Conservation (phyloP, 129 eudicot species). For the Artemisia argyi region DNA sequence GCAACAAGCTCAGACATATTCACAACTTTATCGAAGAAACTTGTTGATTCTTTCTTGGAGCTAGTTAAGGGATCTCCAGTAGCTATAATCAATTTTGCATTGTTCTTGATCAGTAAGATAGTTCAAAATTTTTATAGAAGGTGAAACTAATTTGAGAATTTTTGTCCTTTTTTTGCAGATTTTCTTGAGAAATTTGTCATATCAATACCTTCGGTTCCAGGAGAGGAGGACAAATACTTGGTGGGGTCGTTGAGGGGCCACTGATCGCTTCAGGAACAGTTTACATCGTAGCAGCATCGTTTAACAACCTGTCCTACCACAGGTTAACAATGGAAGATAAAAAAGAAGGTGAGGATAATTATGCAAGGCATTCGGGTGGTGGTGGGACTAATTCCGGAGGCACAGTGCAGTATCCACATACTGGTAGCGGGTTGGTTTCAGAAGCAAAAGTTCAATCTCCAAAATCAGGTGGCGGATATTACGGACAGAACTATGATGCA, state of each 20-base stretch:
- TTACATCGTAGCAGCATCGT: slow-evolving; percentile 52
- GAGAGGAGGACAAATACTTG: slow-evolving; percentile 53
- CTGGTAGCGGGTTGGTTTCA: too few relatives aligned
- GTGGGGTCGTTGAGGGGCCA: slow-evolving; percentile 59
- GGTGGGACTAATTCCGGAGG: slow-evolving; percentile 21
- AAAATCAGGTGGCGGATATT: slow-evolving; percentile 29
- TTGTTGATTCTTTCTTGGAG: too few relatives aligned
- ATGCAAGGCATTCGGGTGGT: slow-evolving; percentile 5
- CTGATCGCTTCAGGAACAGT: slow-evolving; percentile 53
- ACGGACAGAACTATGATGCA: neutral
- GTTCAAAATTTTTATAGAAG: too few relatives aligned
- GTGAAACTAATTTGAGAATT: neutral
- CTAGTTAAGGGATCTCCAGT: too few relatives aligned
- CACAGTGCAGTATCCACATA: neutral
- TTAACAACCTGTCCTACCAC: slow-evolving; percentile 45
- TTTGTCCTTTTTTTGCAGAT: neutral
- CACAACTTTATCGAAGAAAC: too few relatives aligned
- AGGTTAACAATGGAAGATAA: slow-evolving; percentile 45
- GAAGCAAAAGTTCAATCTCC: neutral
- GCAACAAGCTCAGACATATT: too few relatives aligned
- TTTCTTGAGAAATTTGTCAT: slow-evolving; percentile 39
- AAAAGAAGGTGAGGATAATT: neutral
- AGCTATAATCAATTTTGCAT: too few relatives aligned
- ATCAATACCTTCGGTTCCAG: slow-evolving; percentile 42
- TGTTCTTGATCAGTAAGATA: too few relatives aligned